phyloP scores from a whole-genome alignment of 257 asterid species.

The Fraxinus pennsylvanica region DNA sequence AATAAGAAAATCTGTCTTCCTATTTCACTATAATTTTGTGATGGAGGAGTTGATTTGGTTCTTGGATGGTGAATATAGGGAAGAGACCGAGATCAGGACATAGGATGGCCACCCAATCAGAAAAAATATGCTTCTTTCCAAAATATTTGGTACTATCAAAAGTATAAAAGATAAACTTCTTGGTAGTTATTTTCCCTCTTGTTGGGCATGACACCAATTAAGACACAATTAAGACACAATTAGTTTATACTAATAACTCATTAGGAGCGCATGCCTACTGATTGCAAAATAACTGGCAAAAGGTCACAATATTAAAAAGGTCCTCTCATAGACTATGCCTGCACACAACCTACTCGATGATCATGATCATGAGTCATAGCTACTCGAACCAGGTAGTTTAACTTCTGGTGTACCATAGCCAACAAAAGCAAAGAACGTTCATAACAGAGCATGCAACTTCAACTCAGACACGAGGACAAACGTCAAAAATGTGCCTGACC shows the following conservation, averaged over 20 bases:
- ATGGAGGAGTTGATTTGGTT: not conserved
- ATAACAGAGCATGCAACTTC: not conserved
- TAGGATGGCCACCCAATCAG: not conserved
- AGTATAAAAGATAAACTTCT: not conserved
- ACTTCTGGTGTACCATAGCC: not conserved
- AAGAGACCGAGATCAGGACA: not conserved
- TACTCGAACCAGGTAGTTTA: not conserved
- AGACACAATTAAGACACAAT: not conserved
- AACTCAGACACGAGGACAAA: not conserved
- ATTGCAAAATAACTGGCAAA: not conserved
- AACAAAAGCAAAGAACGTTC: not conserved
- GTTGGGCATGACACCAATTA: not conserved
- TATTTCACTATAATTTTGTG: not conserved
- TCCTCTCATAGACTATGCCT: not conserved
- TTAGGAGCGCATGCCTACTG: not conserved
- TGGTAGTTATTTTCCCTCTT: not conserved
- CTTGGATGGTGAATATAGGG: not conserved
- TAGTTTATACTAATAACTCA: not conserved
- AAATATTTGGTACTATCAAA: not conserved
- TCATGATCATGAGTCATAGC: not conserved
- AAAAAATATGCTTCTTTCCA: constrained; percentile 11
- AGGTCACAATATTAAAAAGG: not conserved
- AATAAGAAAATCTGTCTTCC: not conserved
- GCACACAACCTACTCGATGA: not conserved
- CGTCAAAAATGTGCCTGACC: not conserved